phyloP scores from a whole-genome alignment of 768 basidiomycete genomes.

The Calocybe gangraenosa region DNA sequence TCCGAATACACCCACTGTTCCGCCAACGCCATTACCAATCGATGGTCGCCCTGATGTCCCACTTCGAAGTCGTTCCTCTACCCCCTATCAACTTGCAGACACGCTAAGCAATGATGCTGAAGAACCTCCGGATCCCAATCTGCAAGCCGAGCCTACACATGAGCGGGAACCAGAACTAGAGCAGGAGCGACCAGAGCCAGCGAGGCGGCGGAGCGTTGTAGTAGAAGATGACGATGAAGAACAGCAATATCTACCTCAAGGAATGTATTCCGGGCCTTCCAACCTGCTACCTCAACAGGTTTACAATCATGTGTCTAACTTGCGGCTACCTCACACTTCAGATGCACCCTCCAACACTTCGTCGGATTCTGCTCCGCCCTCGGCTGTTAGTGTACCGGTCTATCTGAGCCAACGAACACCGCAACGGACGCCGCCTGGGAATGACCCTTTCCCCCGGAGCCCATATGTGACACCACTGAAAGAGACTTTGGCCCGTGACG shows the following conservation, averaged over 20 bases:
- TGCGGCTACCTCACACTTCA: constrained; percentile 44
- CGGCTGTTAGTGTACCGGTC: constrained; percentile 44
- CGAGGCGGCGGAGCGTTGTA: constrained; percentile 57
- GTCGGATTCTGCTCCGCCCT: constrained; percentile 37
- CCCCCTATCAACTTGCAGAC: constrained; percentile 36
- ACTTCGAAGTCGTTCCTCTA: constrained; percentile 36
- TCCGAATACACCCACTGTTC: constrained; percentile 59
- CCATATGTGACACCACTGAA: constrained; percentile 70
- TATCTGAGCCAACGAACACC: constrained; percentile 43
- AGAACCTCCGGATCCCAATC: constrained; percentile 19
- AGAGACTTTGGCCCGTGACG: constrained; percentile 53
- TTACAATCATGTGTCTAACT: constrained; percentile 24
- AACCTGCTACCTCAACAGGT: constrained; percentile 38
- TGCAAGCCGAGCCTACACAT: constrained; percentile 14
- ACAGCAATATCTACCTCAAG: constrained; percentile 35
- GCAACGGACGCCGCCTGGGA: constrained; percentile 45
- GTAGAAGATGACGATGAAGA: constrained; percentile 70
- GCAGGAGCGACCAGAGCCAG: constrained; percentile 34
- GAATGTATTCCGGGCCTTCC: constrained; percentile 36
- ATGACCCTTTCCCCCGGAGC: constrained; percentile 61
- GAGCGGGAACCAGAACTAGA: constrained; percentile 28
- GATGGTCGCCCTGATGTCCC: constrained; percentile 28
- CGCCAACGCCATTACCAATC: constrained; percentile 46
- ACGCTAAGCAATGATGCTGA: constrained; percentile 29
- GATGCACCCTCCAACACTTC: constrained; percentile 49